phyloP scores from a whole-genome alignment of 2,329 filamentous ascomycete species.

The Emericellopsis atlantica region DNA sequence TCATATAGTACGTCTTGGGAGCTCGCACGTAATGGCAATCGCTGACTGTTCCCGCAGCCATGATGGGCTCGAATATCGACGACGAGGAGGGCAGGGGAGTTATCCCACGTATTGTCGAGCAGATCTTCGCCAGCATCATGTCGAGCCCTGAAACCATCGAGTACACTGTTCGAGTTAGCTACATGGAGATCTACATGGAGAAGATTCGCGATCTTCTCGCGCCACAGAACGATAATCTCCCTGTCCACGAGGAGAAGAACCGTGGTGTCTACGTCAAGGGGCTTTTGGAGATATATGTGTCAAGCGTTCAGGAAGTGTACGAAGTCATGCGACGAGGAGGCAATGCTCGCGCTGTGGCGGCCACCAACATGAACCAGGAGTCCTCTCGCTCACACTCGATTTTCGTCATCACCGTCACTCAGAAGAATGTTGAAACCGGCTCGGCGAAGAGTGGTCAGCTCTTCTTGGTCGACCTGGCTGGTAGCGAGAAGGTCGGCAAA shows the following conservation, averaged over 20 bases:
- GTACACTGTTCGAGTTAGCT: constrained; percentile 96
- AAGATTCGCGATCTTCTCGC: constrained; percentile 85
- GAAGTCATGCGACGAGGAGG: constrained; percentile 93
- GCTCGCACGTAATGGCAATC: no score
- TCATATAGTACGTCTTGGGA: constrained; percentile 55
- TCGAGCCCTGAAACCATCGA: constrained; percentile 87
- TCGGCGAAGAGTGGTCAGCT: constrained; percentile 93
- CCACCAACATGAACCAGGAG: constrained; percentile 98
- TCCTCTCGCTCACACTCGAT: constrained; percentile 97
- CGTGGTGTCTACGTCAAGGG: constrained; percentile 95
- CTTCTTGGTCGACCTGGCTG: constrained; percentile 94
- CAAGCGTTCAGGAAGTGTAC: constrained; percentile 89
- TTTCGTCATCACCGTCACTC: constrained; percentile 90
- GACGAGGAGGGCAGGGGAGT: constrained; percentile 82
- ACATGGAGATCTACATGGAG: constrained; percentile 99
- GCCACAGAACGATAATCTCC: constrained; percentile 90
- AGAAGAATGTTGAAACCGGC: constrained; percentile 95
- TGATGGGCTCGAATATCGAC: constrained; percentile 74
- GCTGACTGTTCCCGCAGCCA: constrained; percentile 20
- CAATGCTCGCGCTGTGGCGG: constrained; percentile 76
- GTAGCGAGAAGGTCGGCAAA: constrained; percentile 97
- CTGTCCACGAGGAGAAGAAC: constrained; percentile 96
- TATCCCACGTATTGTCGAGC: constrained; percentile 91
- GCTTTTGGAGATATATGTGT: constrained; percentile 87
- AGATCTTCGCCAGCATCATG: constrained; percentile 93